These are phyloP conservation scores for Lepidium africanum DNA, from an alignment of 345 rosid genomes.

Conservation along the genomic window DNA sequence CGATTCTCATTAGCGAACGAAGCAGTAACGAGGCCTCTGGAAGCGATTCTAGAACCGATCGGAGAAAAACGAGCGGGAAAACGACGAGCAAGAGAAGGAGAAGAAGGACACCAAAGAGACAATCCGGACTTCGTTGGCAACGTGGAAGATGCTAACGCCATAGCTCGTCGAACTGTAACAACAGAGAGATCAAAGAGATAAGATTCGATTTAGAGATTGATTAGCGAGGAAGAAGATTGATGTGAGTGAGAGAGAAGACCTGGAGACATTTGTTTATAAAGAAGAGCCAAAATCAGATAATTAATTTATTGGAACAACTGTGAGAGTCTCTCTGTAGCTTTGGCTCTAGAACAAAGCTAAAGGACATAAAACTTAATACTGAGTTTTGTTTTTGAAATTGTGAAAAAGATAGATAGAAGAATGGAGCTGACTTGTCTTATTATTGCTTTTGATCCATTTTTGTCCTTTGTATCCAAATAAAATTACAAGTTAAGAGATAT, in stretches of 20 bases:
- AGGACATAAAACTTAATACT: conserved; percentile 6
- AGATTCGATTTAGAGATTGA: not conserved
- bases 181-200: conserved; percentile 23
- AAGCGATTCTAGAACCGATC: conserved; percentile 33
- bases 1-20: conserved; percentile 82
- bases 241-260: conserved; percentile 34
- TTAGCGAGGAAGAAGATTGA: conserved; percentile 8
- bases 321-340: not conserved
- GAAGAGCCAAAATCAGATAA: not conserved
- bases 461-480: not conserved
- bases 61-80: conserved; percentile 28
- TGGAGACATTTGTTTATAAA: conserved; percentile 32
- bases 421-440: conserved; percentile 25
- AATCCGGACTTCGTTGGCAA: conserved; percentile 50
- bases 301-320: conserved; percentile 7
- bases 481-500: not conserved
- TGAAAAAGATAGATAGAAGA: not conserved
- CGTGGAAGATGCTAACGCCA: conserved; percentile 51
- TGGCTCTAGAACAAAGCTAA: conserved; percentile 36
- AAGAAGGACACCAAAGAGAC: conserved; percentile 47
- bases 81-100: conserved; percentile 42
- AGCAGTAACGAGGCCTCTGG: conserved; percentile 50
- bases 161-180: conserved; percentile 42
- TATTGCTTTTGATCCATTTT: not conserved
- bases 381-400: not conserved